Conservation (phyloP, 805 yeast species). For the Kazachstania bromeliacearum region DNA sequence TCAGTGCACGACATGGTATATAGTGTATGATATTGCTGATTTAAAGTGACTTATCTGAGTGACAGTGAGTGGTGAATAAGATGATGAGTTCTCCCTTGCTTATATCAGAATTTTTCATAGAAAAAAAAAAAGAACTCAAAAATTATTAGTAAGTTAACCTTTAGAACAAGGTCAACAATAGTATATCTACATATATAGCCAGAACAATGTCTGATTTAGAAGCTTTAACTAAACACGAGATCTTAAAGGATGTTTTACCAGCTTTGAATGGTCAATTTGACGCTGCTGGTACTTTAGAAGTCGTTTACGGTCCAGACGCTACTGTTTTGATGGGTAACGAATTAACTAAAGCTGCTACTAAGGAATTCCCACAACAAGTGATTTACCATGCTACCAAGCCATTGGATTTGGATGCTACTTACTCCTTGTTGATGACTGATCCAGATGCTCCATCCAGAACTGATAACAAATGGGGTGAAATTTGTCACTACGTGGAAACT, state of each 20-base stretch:
- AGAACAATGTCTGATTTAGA: no score
- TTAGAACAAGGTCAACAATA: no score
- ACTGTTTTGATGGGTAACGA: conserved; percentile 72
- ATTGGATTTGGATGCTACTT: conserved; percentile 20
- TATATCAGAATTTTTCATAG: no score
- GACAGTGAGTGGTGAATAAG: no score
- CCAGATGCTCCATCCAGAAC: conserved; percentile 81
- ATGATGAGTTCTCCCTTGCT: no score
- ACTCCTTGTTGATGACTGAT: conserved; percentile 74
- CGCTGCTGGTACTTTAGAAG: conserved; percentile 21
- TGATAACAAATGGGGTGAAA: conserved; percentile 77
- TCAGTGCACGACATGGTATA: conserved; percentile 26
- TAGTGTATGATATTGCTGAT: no score
- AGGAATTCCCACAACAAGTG: conserved; percentile 72
- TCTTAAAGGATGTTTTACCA: conserved; percentile 21
- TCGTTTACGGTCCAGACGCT: conserved; percentile 17
- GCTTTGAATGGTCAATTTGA: conserved; percentile 8
- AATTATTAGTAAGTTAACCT: no score
- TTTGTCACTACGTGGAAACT: conserved; percentile 54
- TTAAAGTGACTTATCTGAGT: no score
- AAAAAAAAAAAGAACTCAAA: no score
- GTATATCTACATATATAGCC: no score
- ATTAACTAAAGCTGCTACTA: conserved; percentile 44
- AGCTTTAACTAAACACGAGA: conserved; percentile 17
- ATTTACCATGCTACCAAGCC: conserved; percentile 47